Evolutionary conservation across 2,329 filamentous ascomycete genomes (phyloP).

Genomic region (Gremmenia infestans): DNA sequence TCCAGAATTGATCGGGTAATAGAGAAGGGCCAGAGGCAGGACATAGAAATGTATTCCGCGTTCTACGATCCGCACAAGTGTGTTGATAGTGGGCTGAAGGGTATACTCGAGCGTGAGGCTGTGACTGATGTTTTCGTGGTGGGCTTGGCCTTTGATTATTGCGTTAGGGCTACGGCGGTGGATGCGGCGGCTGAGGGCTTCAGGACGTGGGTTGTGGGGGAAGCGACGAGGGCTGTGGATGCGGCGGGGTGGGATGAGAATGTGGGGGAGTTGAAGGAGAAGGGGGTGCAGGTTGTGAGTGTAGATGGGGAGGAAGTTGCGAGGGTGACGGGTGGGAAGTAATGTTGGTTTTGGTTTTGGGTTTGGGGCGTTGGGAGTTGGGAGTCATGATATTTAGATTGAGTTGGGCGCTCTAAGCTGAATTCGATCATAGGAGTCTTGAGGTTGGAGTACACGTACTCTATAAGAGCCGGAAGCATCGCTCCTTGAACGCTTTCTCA

Average conservation of each 20-base stretch:
- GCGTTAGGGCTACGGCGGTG: constrained; percentile 75
- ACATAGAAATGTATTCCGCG: constrained; percentile 90
- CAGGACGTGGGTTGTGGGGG: constrained; percentile 67
- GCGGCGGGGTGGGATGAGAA: constrained; percentile 49
- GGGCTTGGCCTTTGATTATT: constrained; percentile 85
- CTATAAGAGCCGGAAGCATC: no score
- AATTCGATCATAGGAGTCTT: no score
- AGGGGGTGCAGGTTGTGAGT: constrained; percentile 59
- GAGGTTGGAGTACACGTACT: no score
- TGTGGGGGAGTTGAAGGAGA: constrained; percentile 47
- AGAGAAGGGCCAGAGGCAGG: constrained; percentile 69
- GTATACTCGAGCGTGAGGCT: constrained; percentile 47
- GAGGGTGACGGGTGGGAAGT: constrained; percentile 35
- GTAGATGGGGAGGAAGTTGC: constrained; percentile 52
- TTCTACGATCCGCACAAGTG: constrained; percentile 76
- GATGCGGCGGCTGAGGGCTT: constrained; percentile 76
- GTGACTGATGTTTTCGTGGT: constrained; percentile 81
- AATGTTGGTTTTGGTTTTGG: not conserved
- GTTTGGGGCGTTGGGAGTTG: not conserved
- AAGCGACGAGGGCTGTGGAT: constrained; percentile 72
- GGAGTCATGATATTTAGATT: not conserved
- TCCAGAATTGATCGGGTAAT: constrained; percentile 59
- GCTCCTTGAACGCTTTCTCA: no score
- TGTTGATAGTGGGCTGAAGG: constrained; percentile 58
- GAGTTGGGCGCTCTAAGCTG: no score